phyloP scores from a whole-genome alignment of 2,329 filamentous ascomycete genomes.

The Anthostomella pinea region DNA sequence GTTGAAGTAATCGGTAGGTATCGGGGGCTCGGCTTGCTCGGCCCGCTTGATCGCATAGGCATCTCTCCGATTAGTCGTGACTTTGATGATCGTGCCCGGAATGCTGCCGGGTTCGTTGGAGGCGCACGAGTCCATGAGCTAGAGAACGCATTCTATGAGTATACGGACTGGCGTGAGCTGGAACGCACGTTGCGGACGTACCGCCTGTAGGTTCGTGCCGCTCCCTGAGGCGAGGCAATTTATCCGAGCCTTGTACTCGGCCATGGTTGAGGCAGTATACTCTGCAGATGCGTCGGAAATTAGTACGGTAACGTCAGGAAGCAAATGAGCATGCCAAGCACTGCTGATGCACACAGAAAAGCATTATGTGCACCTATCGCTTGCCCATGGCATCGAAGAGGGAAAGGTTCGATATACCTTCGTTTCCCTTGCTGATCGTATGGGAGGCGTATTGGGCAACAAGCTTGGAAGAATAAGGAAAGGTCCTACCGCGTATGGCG shows the following conservation, averaged over 20 bases:
- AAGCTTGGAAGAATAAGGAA: no score
- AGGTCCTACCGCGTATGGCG: no score
- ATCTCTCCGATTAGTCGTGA: constrained; percentile 48
- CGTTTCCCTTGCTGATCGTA: no score
- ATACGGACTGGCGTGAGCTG: no score
- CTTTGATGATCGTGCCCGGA: constrained; percentile 41
- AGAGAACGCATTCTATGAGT: constrained; percentile 74
- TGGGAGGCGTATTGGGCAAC: no score
- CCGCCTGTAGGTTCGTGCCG: constrained; percentile 16
- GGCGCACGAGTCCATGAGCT: constrained; percentile 54
- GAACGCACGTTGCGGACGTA: no score
- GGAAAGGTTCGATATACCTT: neutral
- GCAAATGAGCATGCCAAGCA: no score
- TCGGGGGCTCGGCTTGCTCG: constrained; percentile 46
- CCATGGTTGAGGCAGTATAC: constrained; percentile 9
- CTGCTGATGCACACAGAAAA: no score
- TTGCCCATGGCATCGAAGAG: no score
- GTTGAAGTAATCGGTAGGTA: constrained; percentile 79
- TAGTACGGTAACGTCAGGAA: neutral
- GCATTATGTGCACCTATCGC: no score
- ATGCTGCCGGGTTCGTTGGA: constrained; percentile 37
- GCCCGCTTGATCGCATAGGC: constrained; percentile 44
- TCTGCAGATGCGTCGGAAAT: neutral
- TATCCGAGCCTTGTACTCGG: constrained; percentile 15
- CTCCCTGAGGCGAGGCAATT: constrained; percentile 20